Evolutionary conservation across 768 basidiomycete genomes (phyloP).

Genomic region (Russula sp.): DNA sequence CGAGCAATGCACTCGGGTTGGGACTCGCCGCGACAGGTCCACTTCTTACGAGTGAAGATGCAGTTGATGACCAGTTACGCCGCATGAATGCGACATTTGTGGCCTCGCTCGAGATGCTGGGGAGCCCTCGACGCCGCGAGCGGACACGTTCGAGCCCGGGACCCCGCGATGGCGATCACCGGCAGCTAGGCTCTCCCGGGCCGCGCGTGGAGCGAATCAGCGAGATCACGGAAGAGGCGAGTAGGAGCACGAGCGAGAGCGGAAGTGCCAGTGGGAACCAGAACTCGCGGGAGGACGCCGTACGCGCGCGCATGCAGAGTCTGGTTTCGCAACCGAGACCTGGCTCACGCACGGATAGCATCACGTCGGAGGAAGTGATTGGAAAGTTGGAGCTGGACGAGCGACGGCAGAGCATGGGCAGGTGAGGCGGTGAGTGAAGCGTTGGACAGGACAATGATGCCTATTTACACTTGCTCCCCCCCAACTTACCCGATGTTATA

Average conservation of each 20-base stretch:
- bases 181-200: slow-evolving; percentile 7
- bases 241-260: slow-evolving; percentile 12
- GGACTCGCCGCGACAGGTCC: slow-evolving; percentile 36
- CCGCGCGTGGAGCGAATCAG: slow-evolving; percentile 23
- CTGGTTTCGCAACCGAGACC: slow-evolving; percentile 26
- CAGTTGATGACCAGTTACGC: slow-evolving; percentile 56
- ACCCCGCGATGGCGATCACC: slow-evolving; percentile 11
- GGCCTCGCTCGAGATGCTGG: slow-evolving; percentile 55
- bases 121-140: slow-evolving; percentile 31
- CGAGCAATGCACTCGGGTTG: slow-evolving; percentile 26
- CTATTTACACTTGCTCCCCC: background rate
- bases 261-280: slow-evolving; percentile 11
- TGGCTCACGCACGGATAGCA: slow-evolving; percentile 39
- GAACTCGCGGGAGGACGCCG: slow-evolving; percentile 23
- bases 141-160: slow-evolving; percentile 25
- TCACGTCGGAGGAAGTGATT: slow-evolving; percentile 45
- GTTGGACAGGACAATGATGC: slow-evolving; percentile 7
- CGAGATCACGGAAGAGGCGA: slow-evolving; percentile 21
- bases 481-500: background rate
- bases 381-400: slow-evolving; percentile 46
- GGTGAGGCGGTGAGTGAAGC: background rate
- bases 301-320: slow-evolving; percentile 19
- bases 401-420: slow-evolving; percentile 20
- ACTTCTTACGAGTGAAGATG: slow-evolving; percentile 59
- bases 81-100: slow-evolving; percentile 66